phyloP scores from a whole-genome alignment of 129 eudicot genomes.

The Centaurea solstitialis region DNA sequence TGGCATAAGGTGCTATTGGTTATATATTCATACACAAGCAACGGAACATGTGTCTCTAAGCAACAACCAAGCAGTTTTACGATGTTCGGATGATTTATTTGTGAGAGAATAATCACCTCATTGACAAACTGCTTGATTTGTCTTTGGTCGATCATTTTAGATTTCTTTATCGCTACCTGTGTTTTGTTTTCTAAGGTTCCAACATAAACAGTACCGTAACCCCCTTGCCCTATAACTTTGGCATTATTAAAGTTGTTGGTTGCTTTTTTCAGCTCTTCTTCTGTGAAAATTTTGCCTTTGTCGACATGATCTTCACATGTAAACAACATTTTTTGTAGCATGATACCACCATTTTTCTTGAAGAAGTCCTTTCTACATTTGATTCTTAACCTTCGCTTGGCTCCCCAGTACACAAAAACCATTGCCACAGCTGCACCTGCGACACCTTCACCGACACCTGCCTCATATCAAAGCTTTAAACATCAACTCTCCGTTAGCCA shows the following conservation, averaged over 20 bases:
- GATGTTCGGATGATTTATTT: too few relatives aligned
- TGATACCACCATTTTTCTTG: slow-evolving; percentile 36
- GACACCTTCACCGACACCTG: slow-evolving; percentile 15
- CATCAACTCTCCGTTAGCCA: not conserved
- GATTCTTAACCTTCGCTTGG: not conserved
- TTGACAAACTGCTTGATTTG: too few relatives aligned
- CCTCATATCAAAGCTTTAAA: not conserved
- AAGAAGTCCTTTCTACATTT: slow-evolving; percentile 24
- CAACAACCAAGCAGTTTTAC: too few relatives aligned
- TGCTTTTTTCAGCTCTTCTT: slow-evolving; percentile 34
- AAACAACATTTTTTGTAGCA: slow-evolving; percentile 24
- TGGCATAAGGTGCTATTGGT: too few relatives aligned
- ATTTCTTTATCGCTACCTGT: too few relatives aligned
- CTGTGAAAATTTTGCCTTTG: slow-evolving; percentile 26
- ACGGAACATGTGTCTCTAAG: too few relatives aligned
- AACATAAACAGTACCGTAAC: slow-evolving; percentile 31
- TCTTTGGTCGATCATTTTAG: too few relatives aligned
- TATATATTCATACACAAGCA: too few relatives aligned
- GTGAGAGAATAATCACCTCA: too few relatives aligned
- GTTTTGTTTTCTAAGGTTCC: slow-evolving; percentile 29
- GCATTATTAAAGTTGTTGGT: slow-evolving; percentile 18
- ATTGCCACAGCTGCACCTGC: slow-evolving; percentile 28
- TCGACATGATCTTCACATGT: slow-evolving; percentile 17
- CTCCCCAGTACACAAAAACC: slow-evolving; percentile 5
- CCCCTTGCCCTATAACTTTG: slow-evolving; percentile 38